Percentiles rank a stretch among this genome's conserved stretches.
Evolutionary conservation across 805 yeast genomes (phyloP).

Genomic region (Pichia deserticola): DNA sequence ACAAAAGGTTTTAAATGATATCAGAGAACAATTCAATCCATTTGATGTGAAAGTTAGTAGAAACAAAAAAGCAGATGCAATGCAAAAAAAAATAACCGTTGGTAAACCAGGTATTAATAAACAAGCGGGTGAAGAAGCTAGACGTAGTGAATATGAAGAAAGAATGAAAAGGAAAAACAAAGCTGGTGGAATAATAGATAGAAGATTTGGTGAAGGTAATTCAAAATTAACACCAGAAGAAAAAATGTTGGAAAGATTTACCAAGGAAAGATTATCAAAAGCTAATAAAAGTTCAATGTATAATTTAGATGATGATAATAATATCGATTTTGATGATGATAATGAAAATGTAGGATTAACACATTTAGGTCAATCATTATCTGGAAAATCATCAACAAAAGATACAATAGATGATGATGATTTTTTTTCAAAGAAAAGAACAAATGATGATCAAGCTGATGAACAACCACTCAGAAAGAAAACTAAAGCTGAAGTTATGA

Average conservation of each 20-base stretch:
- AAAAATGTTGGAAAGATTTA: conserved; percentile 90
- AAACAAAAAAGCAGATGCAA: conserved; percentile 48
- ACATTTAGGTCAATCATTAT: conserved; percentile 68
- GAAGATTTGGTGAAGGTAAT: conserved; percentile 88
- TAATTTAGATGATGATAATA: conserved; percentile 64
- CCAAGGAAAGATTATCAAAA: conserved; percentile 71
- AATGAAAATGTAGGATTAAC: conserved; percentile 56
- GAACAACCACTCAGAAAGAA: conserved; percentile 51
- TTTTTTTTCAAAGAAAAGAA: conserved; percentile 29
- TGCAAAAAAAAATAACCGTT: conserved; percentile 40
- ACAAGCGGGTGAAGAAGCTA: conserved; percentile 58
- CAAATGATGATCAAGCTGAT: conserved; percentile 26
- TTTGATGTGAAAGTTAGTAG: conserved; percentile 73
- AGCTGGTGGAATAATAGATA: conserved; percentile 73
- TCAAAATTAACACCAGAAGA: conserved; percentile 72
- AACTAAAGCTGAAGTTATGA: conserved; percentile 80
- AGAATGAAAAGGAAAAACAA: conserved; percentile 57
- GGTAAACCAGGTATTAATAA: conserved; percentile 67
- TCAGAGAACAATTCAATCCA: conserved; percentile 82
- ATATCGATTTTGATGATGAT: conserved; percentile 43
- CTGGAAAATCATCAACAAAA: conserved; percentile 21
- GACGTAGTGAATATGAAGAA: conserved; percentile 56
- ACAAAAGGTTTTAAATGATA: conserved; percentile 44
- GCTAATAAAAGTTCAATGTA: conserved; percentile 53
- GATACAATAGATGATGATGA: conserved; percentile 30